A percentile compares a stretch with the other conserved stretches of the same genome.
These are phyloP conservation scores for Entomortierella lignicola DNA, from an alignment of 192 early-diverging fungal genomes.

Conservation along the genomic window DNA sequence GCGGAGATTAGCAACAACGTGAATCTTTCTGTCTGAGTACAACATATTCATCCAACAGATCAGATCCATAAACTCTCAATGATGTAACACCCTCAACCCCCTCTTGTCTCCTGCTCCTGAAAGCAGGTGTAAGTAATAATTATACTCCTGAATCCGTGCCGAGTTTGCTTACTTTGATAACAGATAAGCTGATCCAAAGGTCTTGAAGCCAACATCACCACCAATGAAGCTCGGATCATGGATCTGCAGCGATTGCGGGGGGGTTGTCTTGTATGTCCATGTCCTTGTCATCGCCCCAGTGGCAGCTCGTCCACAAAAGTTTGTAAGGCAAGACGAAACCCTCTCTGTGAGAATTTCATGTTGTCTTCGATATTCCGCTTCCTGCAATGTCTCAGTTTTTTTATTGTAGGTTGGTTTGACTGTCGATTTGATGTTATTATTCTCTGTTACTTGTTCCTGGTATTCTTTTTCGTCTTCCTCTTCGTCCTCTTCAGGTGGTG, in stretches of 20 bases:
- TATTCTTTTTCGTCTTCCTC: background rate
- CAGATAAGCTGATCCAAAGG: slow-evolving; percentile 65
- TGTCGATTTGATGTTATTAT: background rate
- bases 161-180: slow-evolving; percentile 68
- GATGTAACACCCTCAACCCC: no score
- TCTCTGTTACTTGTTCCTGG: background rate
- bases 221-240: slow-evolving; percentile 65
- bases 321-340: slow-evolving; percentile 38
- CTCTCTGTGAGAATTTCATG: slow-evolving; percentile 34
- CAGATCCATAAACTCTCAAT: no score
- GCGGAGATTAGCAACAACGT: background rate
- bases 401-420: background rate
- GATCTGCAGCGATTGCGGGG: slow-evolving; percentile 42
- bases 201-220: slow-evolving; percentile 67
- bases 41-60: no score
- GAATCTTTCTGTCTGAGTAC: no score
- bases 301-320: slow-evolving; percentile 51
- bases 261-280: slow-evolving; percentile 35
- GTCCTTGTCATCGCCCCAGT: slow-evolving; percentile 51
- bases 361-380: slow-evolving; percentile 22
- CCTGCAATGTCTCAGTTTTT: slow-evolving; percentile 15
- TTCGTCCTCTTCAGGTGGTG: slow-evolving; percentile 31
- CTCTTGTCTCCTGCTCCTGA: no score
- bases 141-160: no score
- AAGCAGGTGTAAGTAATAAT: no score